Evolutionary conservation across 1,284 basidiomycete species (phyloP).

Genomic region (Caloboletus inedulis): DNA sequence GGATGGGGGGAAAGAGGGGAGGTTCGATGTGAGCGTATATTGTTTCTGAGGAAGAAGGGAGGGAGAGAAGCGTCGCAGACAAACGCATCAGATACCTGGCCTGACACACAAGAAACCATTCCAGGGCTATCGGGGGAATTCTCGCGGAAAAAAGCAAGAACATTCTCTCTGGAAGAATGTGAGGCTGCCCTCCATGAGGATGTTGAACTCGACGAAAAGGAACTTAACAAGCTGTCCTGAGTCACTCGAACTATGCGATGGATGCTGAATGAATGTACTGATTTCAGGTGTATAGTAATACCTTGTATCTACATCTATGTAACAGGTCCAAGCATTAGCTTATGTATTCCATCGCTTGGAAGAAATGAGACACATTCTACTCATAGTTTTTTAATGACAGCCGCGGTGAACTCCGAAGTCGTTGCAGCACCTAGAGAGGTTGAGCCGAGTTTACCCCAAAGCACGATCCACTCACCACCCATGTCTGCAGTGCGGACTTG

Average conservation of each 20-base stretch:
- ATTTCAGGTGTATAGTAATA: conserved; percentile 13
- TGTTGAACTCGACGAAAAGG: conserved; percentile 42
- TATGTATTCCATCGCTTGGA: not conserved
- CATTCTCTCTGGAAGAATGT: conserved; percentile 47
- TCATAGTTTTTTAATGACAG: conserved; percentile 74
- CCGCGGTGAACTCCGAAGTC: conserved; percentile 90
- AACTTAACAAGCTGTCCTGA: conserved; percentile 33
- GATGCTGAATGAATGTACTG: conserved; percentile 21
- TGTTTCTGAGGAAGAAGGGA: conserved; percentile 48
- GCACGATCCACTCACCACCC: conserved; percentile 67
- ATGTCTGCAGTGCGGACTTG: conserved; percentile 94
- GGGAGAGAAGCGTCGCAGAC: not conserved
- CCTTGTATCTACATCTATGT: conserved; percentile 29
- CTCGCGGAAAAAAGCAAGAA: conserved; percentile 36
- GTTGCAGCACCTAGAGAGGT: conserved; percentile 66
- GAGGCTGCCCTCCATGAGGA: conserved; percentile 47
- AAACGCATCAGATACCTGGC: not conserved
- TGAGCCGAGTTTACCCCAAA: conserved; percentile 4
- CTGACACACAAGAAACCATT: not conserved
- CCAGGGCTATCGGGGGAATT: not conserved
- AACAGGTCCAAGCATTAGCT: conserved; percentile 7
- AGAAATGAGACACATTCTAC: not conserved
- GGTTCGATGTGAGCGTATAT: conserved; percentile 58
- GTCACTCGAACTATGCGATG: no score
- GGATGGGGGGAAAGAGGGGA: conserved; percentile 76